Percentiles rank a stretch among this genome's conserved stretches.
These are phyloP conservation scores for Pseudozyma hubeiensis DNA, from an alignment of 1,284 basidiomycete genomes.

Conservation along the genomic window DNA sequence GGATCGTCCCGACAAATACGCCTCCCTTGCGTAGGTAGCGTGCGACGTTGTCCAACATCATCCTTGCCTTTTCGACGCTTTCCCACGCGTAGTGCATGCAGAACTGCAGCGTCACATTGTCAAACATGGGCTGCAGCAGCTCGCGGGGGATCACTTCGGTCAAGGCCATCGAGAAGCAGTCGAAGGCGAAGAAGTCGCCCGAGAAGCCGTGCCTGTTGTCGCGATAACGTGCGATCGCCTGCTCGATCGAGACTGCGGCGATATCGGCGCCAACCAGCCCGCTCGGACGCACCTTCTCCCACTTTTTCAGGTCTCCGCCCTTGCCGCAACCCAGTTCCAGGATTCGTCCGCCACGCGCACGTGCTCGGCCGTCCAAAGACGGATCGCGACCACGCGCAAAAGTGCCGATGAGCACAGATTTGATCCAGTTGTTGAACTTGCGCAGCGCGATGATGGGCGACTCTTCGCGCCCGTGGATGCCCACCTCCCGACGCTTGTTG, in stretches of 20 bases:
- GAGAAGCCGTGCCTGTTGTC: slow-evolving; percentile 74
- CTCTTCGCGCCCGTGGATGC: slow-evolving; percentile 82
- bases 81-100: slow-evolving; percentile 99
- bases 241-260: slow-evolving; percentile 87
- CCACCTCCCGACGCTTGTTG: slow-evolving; percentile 91
- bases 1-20: slow-evolving; percentile 92
- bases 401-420: slow-evolving; percentile 53
- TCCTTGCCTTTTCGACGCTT: slow-evolving; percentile 82
- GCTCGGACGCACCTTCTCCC: slow-evolving; percentile 85
- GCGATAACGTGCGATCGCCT: slow-evolving; percentile 80
- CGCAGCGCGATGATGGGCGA: slow-evolving; percentile 96
- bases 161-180: slow-evolving; percentile 85
- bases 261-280: slow-evolving; percentile 90
- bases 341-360: slow-evolving; percentile 75
- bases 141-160: slow-evolving; percentile 77
- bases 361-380: slow-evolving; percentile 26
- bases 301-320: slow-evolving; percentile 96
- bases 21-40: slow-evolving; percentile 84
- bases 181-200: slow-evolving; percentile 85
- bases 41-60: slow-evolving; percentile 92
- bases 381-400: slow-evolving; percentile 42
- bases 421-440: slow-evolving; percentile 92
- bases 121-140: slow-evolving; percentile 77
- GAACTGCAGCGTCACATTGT: slow-evolving; percentile 97
- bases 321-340: slow-evolving; percentile 98